Evolutionary conservation across 2,329 filamentous ascomycete genomes (phyloP).

Genomic region (Diaporthe ilicicola): DNA sequence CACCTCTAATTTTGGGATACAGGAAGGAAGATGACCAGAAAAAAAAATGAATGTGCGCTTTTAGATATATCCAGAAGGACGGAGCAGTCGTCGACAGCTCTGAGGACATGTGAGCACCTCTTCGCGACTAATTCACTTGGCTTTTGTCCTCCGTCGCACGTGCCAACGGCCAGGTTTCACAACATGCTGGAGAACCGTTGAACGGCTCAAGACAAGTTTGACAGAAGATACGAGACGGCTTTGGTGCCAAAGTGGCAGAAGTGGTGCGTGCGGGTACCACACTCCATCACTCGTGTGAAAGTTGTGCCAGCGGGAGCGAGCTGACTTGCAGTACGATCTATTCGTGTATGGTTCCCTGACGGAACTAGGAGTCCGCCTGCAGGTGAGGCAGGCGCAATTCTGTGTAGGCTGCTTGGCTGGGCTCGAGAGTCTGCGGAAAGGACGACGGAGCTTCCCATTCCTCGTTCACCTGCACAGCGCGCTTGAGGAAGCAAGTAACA

Average conservation of each 20-base stretch:
- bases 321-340: not conserved
- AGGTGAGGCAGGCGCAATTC: not conserved
- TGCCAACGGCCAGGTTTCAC: constrained; percentile 26
- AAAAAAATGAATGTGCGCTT: constrained; percentile 4
- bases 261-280: constrained; percentile 15
- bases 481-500: constrained; percentile 8
- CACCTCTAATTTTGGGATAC: constrained; percentile 27
- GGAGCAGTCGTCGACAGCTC: not conserved
- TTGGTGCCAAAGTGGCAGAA: constrained; percentile 13
- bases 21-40: constrained; percentile 3
- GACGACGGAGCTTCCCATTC: not conserved
- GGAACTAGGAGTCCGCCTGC: not conserved
- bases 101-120: constrained; percentile 9
- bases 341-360: not conserved
- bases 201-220: constrained; percentile 9
- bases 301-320: constrained; percentile 3
- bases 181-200: constrained; percentile 7
- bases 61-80: constrained; percentile 24
- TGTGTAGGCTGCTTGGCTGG: not conserved
- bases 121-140: constrained; percentile 21
- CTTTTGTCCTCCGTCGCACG: constrained; percentile 1
- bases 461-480: not conserved
- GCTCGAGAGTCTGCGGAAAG: constrained; percentile 17
- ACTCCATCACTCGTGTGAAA: not conserved
- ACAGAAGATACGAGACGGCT: not conserved